These are phyloP conservation scores for Afroboletus lepidellus DNA, from an alignment of 1,284 basidiomycete species.

Conservation along the genomic window DNA sequence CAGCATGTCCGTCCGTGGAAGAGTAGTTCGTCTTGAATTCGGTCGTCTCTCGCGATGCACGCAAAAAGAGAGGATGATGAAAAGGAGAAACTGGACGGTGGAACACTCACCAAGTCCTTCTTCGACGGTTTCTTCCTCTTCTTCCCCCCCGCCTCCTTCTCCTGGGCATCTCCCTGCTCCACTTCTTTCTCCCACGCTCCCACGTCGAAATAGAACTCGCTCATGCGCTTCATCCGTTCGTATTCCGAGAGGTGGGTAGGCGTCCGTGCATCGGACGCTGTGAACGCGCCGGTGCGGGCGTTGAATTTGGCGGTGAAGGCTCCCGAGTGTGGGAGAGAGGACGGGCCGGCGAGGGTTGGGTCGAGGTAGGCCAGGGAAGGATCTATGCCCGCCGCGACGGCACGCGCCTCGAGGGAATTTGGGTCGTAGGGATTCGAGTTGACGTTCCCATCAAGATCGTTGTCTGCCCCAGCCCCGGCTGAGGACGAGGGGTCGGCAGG, in stretches of 20 bases:
- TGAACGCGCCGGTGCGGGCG: conserved; percentile 78
- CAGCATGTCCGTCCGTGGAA: conserved; percentile 27
- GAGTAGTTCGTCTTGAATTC: conserved; percentile 18
- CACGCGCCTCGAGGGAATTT: conserved; percentile 58
- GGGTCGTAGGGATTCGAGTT: conserved; percentile 26
- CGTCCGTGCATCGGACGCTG: conserved; percentile 62
- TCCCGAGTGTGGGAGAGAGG: conserved; percentile 42
- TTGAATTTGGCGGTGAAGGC: conserved; percentile 78
- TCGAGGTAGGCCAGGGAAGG: conserved; percentile 82
- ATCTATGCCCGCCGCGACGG: conserved; percentile 77
- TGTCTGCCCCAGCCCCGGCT: neutral
- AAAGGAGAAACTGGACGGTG: conserved; percentile 2
- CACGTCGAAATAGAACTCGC: conserved; percentile 86
- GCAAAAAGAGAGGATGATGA: conserved; percentile 17
- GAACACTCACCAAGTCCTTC: conserved; percentile 72
- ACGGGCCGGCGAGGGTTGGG: conserved; percentile 53
- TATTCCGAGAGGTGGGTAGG: conserved; percentile 80
- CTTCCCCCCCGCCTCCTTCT: conserved; percentile 56
- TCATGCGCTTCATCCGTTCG: conserved; percentile 83
- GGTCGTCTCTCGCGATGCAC: conserved; percentile 21
- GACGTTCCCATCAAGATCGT: conserved; percentile 1
- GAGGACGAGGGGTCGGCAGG: conserved; percentile 27
- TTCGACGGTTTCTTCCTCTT: conserved; percentile 78
- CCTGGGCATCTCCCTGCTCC: conserved; percentile 55
- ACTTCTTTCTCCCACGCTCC: conserved; percentile 77